Percentiles rank a stretch among this genome's conserved stretches.
These are phyloP conservation scores for Rhododendron griersonianum DNA, from an alignment of 148 eudicot genomes.

Conservation along the genomic window DNA sequence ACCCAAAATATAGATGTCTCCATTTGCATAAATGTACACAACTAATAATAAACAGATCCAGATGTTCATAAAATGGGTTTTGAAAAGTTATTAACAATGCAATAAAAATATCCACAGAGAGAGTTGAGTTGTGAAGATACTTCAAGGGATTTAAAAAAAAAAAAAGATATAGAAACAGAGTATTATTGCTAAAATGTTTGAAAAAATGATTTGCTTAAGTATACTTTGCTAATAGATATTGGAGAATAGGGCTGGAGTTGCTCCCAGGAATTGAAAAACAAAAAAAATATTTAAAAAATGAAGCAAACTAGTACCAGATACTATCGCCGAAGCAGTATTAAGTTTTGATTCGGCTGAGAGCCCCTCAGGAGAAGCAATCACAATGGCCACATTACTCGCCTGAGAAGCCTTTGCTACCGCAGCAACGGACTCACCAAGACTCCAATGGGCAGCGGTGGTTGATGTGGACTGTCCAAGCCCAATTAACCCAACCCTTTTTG, in stretches of 20 bases:
- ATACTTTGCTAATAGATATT: not conserved
- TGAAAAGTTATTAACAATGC: not conserved
- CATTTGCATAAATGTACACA: not conserved
- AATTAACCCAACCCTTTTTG: conserved; percentile 69
- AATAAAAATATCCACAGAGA: not conserved
- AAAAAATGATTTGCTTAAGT: not conserved
- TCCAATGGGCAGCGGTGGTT: conserved; percentile 38
- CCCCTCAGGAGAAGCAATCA: conserved; percentile 66
- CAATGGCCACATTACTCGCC: conserved; percentile 63
- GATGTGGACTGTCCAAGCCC: conserved; percentile 66
- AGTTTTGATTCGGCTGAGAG: conserved; percentile 58
- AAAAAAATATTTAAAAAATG: not conserved
- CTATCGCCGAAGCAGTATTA: conserved; percentile 62
- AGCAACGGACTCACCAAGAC: conserved; percentile 84
- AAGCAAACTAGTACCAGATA: conserved; percentile 45
- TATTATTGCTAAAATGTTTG: not conserved
- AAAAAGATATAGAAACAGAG: not conserved
- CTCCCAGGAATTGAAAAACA: too few relatives aligned
- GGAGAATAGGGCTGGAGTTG: not conserved
- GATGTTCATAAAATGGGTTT: not conserved
- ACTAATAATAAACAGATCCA: not conserved
- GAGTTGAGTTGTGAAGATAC: not conserved
- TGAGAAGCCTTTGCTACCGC: conserved; percentile 69
- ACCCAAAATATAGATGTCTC: not conserved
- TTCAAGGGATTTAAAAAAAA: not conserved